Base-by-base conservation (phyloP, 345 rosid genomes). In the Durio zibethinus region DNA sequence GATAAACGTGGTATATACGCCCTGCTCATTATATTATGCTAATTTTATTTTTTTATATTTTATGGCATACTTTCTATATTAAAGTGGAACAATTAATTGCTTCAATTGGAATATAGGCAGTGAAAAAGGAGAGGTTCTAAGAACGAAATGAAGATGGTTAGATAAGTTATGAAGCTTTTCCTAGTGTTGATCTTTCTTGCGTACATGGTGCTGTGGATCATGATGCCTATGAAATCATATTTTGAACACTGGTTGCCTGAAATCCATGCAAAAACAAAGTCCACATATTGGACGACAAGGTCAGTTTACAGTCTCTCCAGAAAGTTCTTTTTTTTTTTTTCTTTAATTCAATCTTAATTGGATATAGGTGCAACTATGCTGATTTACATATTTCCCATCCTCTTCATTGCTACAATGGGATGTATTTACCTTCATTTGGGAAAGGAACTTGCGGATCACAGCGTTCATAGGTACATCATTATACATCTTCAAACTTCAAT, bases 371-470 rank as follows among this genome's bases (percentile, higher is more conserved):
- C 63, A 61, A 86, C 82, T 77, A 84, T 91, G 52, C 85, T 91
- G 73, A 83, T 91, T 31, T 87, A 86, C 36, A 82, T 93, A 2
- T 76, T 85, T 73, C 97, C 98, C 8, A 79, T 87, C 75, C 86
- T 89, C 88, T 77, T 89, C 61, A 80, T 91, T 53, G 89, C 94
- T 60, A 75, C 71, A 62, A 40, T 88, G 64, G 93, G 92, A 47
- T 88, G 94, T 72, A n/a, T 90, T 52, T 87, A 85, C 85, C 89
- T 93, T 75, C 94, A 91, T 80, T 75, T 86, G 25, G 82, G 80
- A 79, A 87, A 84, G 78, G 83, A 81, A 63, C 64, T 79, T 3
- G 76, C 61, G 53, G 72, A 36, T 40, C 54, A 75, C 60, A 43
- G 6, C 42, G 47, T 77, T 72, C 68, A 72, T n/a, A 78, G 84